phyloP scores from a whole-genome alignment of 805 yeast species.

The Cyberlindnera petersonii region DNA sequence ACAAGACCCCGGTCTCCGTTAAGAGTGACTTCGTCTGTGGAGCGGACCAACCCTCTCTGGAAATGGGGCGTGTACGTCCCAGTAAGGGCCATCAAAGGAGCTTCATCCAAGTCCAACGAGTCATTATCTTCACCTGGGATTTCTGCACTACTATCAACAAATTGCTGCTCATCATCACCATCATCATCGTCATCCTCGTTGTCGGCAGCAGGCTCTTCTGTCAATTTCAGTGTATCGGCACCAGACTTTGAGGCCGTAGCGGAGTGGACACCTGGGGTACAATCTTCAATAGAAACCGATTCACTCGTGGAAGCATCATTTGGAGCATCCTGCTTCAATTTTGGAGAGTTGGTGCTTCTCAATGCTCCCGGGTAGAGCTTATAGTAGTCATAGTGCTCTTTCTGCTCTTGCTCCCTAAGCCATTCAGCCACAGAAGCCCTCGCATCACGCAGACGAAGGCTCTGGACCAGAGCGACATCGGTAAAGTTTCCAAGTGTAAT shows the following conservation, averaged over 20 bases:
- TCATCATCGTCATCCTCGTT: constrained; percentile 6
- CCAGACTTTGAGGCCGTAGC: too few species aligned
- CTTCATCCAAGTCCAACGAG: constrained; percentile 3
- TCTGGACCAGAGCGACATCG: constrained; percentile 6
- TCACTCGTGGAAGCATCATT: too few species aligned
- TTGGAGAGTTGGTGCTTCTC: constrained; percentile 1
- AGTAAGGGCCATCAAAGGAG: constrained; percentile 3
- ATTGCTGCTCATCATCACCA: constrained; percentile 1
- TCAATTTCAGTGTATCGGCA: background rate
- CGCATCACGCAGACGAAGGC: constrained; percentile 7
- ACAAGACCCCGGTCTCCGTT: background rate
- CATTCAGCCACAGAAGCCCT: constrained; percentile 4
- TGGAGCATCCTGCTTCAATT: too few species aligned
- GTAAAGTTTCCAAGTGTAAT: background rate
- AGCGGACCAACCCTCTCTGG: background rate
- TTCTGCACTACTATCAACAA: constrained; percentile 5
- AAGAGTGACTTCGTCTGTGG: constrained; percentile 5
- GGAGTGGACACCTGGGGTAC: background rate
- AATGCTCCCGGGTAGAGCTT: background rate
- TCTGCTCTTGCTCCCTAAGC: constrained; percentile 4
- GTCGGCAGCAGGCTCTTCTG: background rate
- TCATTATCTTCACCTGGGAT: constrained; percentile 1
- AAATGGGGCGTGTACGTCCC: background rate
- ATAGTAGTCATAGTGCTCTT: background rate
- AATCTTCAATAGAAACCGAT: too few species aligned